Percentiles rank a stretch among this genome's conserved stretches.
phyloP scores from a whole-genome alignment of 495 filamentous ascomycete species.

The Annulohypoxylon moriforme region DNA sequence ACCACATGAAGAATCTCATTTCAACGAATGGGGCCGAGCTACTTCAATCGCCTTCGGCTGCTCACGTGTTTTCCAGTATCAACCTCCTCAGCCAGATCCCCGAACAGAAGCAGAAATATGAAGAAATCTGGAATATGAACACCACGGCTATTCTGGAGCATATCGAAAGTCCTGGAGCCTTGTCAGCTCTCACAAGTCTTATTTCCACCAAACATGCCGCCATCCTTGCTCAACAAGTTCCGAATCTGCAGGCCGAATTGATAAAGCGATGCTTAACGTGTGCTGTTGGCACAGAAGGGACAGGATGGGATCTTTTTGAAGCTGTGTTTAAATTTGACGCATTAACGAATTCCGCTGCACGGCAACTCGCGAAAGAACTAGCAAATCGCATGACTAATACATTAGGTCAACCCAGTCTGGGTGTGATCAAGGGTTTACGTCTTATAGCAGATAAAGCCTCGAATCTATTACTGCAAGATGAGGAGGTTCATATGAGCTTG shows the following conservation, averaged over 20 bases:
- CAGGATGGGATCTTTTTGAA: constrained; percentile 55
- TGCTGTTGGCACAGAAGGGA: constrained; percentile 34
- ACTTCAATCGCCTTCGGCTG: constrained; percentile 47
- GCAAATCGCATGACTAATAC: constrained; percentile 29
- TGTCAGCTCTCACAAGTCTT: constrained; percentile 51
- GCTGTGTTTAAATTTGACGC: constrained; percentile 50
- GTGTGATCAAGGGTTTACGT: constrained; percentile 54
- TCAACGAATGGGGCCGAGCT: constrained; percentile 38
- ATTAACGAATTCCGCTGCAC: constrained; percentile 43
- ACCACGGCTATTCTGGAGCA: constrained; percentile 47
- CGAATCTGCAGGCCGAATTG: constrained; percentile 56
- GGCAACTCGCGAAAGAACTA: constrained; percentile 46
- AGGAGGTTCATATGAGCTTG: constrained; percentile 52
- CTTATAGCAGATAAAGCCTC: constrained; percentile 52
- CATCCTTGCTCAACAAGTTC: constrained; percentile 41
- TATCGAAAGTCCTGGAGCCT: constrained; percentile 30
- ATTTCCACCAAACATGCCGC: constrained; percentile 51
- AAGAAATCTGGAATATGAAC: constrained; percentile 51
- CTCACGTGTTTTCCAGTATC: constrained; percentile 55
- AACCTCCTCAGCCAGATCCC: constrained; percentile 51
- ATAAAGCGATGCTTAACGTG: constrained; percentile 49
- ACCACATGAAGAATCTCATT: constrained; percentile 20
- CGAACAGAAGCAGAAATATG: constrained; percentile 43
- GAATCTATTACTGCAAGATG: constrained; percentile 48
- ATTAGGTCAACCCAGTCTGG: constrained; percentile 37